Base-by-base conservation (phyloP, 2,329 filamentous ascomycete species). In the Colletotrichum noveboracense region DNA sequence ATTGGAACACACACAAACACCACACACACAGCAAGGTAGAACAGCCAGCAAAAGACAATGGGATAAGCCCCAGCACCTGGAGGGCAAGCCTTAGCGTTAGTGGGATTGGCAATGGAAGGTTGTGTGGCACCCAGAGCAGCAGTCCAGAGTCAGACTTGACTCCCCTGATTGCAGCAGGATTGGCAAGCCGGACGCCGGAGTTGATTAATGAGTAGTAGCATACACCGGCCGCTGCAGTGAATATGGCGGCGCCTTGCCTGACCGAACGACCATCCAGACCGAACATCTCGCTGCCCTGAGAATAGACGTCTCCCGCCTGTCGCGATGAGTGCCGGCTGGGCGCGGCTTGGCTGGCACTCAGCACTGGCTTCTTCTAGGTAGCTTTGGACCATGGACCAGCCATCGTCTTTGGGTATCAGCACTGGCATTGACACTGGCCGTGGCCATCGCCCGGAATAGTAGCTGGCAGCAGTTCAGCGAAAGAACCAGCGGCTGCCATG, bases 111-210 rank as follows among this genome's bases (percentile, higher is more conserved):
- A 60, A 28, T 30, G 60, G 65, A 36, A 38, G 56, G n/a, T 24
- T 68, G 60, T 60, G 64, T 75, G 69, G 70, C 70, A 62, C 56
- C 4, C 56, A 24, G 55, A 62, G 60, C 56, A 73, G 32, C 69
- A 67, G 32, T 38, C 14, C 21, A 65, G 36, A 66, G 62, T 67
- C 73, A 52, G 43, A 52, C n/a, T 70, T 64, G 73, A 58, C 69
- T 67, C 34, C 58, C 71, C 62, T 56, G 73, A 76, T 76, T 74
- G 64, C 74, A 73, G 70, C 74, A 43, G 56, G 58, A 74, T 61
- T 58, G 12, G 52, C 58, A 66, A 68, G 74, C 70, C 70, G 70
- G 52, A 16, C n/a, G 16, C 28, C 55, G 36, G 36, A 62, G 13
- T 24, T 36, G 36, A 9, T 24, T 36, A 4, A 10, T 24, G 6